Base-by-base conservation (phyloP, 768 basidiomycete genomes). In the Daedaleopsis nitida region DNA sequence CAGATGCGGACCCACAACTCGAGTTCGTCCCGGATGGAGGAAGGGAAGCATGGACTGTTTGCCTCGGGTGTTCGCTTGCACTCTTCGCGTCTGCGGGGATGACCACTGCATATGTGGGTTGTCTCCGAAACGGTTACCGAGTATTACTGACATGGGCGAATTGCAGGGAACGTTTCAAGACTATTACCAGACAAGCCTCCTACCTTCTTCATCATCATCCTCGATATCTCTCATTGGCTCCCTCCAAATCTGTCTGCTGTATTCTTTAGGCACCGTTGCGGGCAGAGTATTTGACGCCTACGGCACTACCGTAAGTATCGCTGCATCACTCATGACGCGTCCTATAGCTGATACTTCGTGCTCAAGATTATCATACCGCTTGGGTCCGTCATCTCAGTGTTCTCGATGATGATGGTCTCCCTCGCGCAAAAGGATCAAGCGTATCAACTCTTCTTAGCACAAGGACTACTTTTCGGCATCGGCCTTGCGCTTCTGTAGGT, bases 361-460 rank as follows among this genome's bases (percentile, higher is more conserved):
- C 32, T 16, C 16, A 49, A 70, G 68, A 55, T 65, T 19, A 54
- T 71, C 23, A 57, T 73, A 13, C 68, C 70, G 1, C 13, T 61
- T 32, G 70, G 71, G 7, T 64, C 68, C 16, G 43, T 69, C 34
- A 47, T 72, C 38, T 65, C 65, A 48, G 67, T 65, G 34, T 65
- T 69, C 49, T 59, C 71, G 8, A 49, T 70, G 13, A 67, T 71
- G 65, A 68, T 74, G 66, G 58, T 74, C 3, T 74, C 72, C 3
- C 57, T 70, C 27, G 58, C 62, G 19, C 62, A 69, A 55, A 53
- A 65, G 27, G 52, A 69, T 47, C 62, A 69, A 49, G 65, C 61
- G 16, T 75, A 72, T 59, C 73, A 75, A 57, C 58, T 71, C 21
- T 72, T 72, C 50, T 68, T 75, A 32, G 64, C 69, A 1, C 74